These are phyloP conservation scores for Biscogniauxia mediterranea DNA, from an alignment of 2,329 filamentous ascomycete species.

Conservation along the genomic window DNA sequence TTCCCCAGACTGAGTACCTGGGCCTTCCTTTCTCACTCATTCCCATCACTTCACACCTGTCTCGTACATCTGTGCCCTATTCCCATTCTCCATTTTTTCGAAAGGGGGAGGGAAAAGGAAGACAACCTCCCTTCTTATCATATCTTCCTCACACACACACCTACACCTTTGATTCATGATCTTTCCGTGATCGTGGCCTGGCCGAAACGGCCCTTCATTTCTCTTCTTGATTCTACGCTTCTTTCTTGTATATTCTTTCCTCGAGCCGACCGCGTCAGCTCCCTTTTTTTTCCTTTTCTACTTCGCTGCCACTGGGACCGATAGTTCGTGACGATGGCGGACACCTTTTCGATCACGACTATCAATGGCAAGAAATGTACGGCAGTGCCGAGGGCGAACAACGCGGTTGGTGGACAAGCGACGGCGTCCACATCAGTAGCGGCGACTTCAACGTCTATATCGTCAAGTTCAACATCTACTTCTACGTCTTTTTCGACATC, in stretches of 20 bases:
- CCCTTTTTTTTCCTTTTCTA: constrained; percentile 16
- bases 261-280: constrained; percentile 21
- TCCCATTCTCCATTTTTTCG: constrained; percentile 13
- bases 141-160: constrained; percentile 17
- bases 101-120: constrained; percentile 9
- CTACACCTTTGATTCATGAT: constrained; percentile 37
- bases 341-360: constrained; percentile 46
- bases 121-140: constrained; percentile 12
- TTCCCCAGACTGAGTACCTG: constrained; percentile 20
- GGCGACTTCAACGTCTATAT: constrained; percentile 8
- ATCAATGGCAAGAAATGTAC: constrained; percentile 53
- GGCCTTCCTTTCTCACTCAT: constrained; percentile 22
- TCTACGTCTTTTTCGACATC: constrained; percentile 8
- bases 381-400: constrained; percentile 43
- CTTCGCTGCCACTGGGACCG: constrained; percentile 43
- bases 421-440: constrained; percentile 15
- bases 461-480: constrained; percentile 7
- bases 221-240: constrained; percentile 30
- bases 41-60: constrained; percentile 14
- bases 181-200: constrained; percentile 35
- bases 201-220: constrained; percentile 39
- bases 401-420: constrained; percentile 17
- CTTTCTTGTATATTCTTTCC: constrained; percentile 29
- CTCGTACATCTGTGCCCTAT: constrained; percentile 20
- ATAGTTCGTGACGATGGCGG: constrained; percentile 39